phyloP scores from a whole-genome alignment of 352 stramenopile species.

The Thalassiosira allenii region DNA sequence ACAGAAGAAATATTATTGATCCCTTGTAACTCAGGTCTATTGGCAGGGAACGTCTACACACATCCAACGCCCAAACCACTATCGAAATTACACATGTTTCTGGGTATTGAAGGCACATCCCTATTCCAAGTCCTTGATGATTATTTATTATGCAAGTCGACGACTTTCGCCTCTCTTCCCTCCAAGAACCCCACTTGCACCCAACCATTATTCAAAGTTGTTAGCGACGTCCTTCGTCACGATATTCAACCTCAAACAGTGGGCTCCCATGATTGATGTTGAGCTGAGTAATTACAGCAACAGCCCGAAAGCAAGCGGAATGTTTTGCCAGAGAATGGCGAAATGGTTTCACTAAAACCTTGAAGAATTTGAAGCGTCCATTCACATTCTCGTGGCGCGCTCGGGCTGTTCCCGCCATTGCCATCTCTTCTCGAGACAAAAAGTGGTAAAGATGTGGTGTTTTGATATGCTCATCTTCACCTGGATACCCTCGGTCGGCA shows the following conservation, averaged over 20 bases:
- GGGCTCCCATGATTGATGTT: slow-evolving; percentile 35
- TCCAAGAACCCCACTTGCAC: too few species aligned
- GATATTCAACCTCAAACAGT: slow-evolving; percentile 32
- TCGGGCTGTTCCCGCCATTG: neutral
- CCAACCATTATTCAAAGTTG: too few species aligned
- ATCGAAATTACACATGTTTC: too few species aligned
- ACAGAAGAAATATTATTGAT: too few species aligned
- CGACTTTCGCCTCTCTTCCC: too few species aligned
- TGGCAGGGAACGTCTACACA: too few species aligned
- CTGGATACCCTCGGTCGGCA: slow-evolving; percentile 51
- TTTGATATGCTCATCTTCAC: slow-evolving; percentile 23
- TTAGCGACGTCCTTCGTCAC: neutral
- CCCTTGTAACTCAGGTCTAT: too few species aligned
- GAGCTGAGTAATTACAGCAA: slow-evolving; percentile 58
- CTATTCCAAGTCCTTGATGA: too few species aligned
- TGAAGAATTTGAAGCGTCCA: slow-evolving; percentile 49
- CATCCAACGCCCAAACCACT: too few species aligned
- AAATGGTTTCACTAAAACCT: slow-evolving; percentile 34
- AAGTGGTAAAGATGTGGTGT: slow-evolving; percentile 6
- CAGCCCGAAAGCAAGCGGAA: slow-evolving; percentile 35
- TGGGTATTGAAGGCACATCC: too few species aligned
- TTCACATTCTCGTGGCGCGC: slow-evolving; percentile 58
- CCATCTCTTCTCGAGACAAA: slow-evolving; percentile 3
- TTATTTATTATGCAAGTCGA: too few species aligned
- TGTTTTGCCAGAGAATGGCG: slow-evolving; percentile 40